Conservation (phyloP, 306 rosid species). For the Acacia confusa region DNA sequence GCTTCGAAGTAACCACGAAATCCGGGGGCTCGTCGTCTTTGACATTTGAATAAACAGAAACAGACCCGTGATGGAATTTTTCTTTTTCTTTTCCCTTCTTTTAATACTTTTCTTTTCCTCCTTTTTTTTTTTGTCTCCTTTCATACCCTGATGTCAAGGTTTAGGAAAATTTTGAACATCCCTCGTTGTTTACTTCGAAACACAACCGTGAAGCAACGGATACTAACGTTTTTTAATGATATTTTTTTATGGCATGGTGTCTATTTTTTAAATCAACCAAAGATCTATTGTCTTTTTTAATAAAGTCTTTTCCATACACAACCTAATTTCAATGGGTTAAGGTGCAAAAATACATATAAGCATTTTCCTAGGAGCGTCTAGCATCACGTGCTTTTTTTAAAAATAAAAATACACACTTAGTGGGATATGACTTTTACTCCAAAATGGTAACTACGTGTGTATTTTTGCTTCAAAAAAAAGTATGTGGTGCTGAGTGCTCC, state of each 20-base stretch:
- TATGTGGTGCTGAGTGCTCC: no score
- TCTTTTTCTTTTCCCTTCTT: constrained; percentile 25
- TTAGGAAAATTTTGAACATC: constrained; percentile 4
- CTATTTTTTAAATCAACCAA: neutral
- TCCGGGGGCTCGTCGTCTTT: neutral
- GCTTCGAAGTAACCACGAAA: neutral
- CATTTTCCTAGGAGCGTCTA: no score
- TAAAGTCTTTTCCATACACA: no score
- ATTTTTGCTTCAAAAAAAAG: no score
- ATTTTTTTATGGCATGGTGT: neutral
- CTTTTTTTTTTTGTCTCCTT: constrained; percentile 30
- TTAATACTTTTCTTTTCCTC: neutral
- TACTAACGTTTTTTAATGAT: neutral
- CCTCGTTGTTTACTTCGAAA: constrained; percentile 12
- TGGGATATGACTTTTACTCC: no score
- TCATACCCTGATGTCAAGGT: neutral
- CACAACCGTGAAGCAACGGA: neutral
- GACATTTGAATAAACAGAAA: constrained; percentile 50
- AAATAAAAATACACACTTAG: no score
- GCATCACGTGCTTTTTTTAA: no score
- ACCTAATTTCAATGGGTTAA: no score
- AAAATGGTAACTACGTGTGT: no score
- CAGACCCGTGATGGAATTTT: constrained; percentile 68
- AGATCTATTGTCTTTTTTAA: neutral
- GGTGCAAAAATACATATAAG: no score